Base-by-base conservation (phyloP, 2,329 filamentous ascomycete genomes). In the Aspergillus tamarii region DNA sequence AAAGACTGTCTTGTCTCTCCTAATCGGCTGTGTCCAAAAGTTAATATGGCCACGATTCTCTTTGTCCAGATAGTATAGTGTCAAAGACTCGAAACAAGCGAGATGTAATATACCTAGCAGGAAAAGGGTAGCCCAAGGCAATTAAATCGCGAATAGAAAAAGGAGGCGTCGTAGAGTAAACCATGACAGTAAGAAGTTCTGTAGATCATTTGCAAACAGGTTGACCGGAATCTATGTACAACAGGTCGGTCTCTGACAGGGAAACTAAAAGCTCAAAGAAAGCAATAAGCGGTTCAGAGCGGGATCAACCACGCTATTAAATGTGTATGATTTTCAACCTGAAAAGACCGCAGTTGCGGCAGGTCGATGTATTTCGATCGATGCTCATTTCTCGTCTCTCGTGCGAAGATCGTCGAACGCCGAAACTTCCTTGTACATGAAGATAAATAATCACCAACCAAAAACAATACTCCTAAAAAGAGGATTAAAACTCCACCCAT, bases 321-420 rank as follows among this genome's bases (percentile, higher is more conserved):
- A 70, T 67, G 56, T 59, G 62, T 65, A 64, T 61, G 52, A 66
- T 52, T 62, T 67, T 60, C 64, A 64, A 64, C 61, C 58, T 64
- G 50, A 54, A 60, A 41, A 53, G 57, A 61, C 58, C 66, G 36
- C 59, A 59, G 63, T 59, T 59, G 60, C 56, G 61, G 50, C 57
- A 64, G 62, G 63, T 60, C 64, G 58, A 66, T 55, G 48, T 62
- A 57, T 66, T 52, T 66, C 57, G 65, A 67, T 66, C 66, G 64
- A 70, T 72, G 70, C 61, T 73, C 72, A 59, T 74, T 68, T 70
- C 72, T 74, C 72, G 64, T 74, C 63, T 69, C 72, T 74, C 71
- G 64, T 73, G 68, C 67, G 67, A 71, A 73, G 65, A 72, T 69
- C 63, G 63, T 70, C 66, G 62, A 72, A 74, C 71, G 70, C 68